These are phyloP conservation scores for Penicillium palitans DNA, from an alignment of 2,329 filamentous ascomycete species.

Conservation along the genomic window DNA sequence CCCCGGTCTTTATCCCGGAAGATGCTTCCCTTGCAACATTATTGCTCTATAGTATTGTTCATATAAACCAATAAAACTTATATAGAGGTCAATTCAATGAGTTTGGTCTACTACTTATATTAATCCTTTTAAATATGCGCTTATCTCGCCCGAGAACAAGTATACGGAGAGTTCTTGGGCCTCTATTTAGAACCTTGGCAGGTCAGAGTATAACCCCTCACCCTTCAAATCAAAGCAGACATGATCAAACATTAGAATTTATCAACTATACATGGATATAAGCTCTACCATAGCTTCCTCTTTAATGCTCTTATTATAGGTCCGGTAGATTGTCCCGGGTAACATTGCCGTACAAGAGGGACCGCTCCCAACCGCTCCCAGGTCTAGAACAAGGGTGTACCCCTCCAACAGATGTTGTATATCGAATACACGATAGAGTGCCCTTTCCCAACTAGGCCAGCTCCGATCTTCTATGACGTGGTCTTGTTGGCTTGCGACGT, in stretches of 20 bases:
- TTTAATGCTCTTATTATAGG: not conserved
- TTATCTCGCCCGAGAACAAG: not conserved
- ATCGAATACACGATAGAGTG: not conserved
- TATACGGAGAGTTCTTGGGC: not conserved
- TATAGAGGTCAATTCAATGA: not conserved
- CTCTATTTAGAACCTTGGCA: not conserved
- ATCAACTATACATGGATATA: not conserved
- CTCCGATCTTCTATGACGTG: not conserved
- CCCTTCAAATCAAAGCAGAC: not conserved
- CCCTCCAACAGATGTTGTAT: not conserved
- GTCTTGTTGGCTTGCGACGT: not conserved
- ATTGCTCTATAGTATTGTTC: not conserved
- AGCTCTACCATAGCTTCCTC: not conserved
- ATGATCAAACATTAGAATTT: not conserved
- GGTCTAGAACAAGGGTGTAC: not conserved
- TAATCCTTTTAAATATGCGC: not conserved
- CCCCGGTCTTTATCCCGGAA: conserved; percentile 8
- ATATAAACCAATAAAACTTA: not conserved
- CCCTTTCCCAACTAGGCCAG: not conserved
- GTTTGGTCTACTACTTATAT: not conserved
- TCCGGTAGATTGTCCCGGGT: not conserved
- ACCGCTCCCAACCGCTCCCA: not conserved
- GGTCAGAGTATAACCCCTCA: conserved; percentile 5
- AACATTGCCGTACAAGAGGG: not conserved
- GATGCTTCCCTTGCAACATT: not conserved